Evolutionary conservation across 108 stramenopile species (phyloP).

Genomic region (Nitzschia sp.): DNA sequence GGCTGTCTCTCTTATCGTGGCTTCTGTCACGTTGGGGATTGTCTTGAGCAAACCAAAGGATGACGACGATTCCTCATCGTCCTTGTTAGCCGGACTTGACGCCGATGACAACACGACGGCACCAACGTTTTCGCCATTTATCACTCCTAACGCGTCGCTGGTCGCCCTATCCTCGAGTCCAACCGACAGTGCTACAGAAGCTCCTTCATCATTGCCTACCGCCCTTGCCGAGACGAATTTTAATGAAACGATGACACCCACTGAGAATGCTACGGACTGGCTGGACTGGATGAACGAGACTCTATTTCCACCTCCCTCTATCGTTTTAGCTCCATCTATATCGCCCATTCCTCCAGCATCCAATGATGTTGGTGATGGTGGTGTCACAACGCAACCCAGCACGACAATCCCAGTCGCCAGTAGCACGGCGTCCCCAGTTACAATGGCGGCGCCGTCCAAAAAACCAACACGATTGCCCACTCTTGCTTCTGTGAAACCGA

Average conservation of each 20-base stretch:
- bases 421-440: background rate
- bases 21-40: background rate
- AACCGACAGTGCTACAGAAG: background rate
- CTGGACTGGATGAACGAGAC: background rate
- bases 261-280: background rate
- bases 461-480: too few relatives aligned
- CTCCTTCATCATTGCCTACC: background rate
- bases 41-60: slow-evolving; percentile 2
- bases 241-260: background rate
- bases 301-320: background rate
- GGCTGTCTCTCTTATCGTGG: background rate
- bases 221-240: background rate
- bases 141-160: background rate
- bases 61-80: background rate
- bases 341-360: background rate
- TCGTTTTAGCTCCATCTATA: background rate
- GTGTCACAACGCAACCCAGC: too few relatives aligned
- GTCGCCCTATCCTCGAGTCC: background rate
- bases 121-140: background rate
- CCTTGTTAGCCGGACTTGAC: background rate
- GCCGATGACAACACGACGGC: background rate
- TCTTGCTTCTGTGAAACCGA: too few relatives aligned
- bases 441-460: background rate
- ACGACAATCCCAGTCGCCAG: background rate
- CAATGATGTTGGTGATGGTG: too few relatives aligned